Conservation (phyloP, 768 basidiomycete genomes). For the Russula dissimulans region DNA sequence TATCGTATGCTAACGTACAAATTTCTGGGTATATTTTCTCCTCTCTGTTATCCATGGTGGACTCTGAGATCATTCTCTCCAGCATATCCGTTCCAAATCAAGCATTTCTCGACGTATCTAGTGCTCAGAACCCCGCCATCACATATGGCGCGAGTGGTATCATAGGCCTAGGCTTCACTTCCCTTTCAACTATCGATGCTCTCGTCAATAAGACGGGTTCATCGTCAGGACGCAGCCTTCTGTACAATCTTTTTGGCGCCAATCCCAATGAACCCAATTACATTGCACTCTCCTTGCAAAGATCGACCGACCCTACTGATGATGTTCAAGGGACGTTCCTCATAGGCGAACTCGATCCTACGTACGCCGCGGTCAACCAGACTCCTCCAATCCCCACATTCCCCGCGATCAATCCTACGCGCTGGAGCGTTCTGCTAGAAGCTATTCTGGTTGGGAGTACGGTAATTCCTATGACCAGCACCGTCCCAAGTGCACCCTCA, state of each 20-base stretch:
- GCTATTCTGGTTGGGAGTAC: conserved; percentile 53
- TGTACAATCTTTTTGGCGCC: conserved; percentile 66
- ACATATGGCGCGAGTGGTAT: conserved; percentile 65
- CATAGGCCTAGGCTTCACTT: conserved; percentile 68
- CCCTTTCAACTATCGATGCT: conserved; percentile 63
- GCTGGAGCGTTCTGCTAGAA: conserved; percentile 75
- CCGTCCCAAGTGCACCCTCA: conserved; percentile 47
- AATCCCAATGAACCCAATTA: conserved; percentile 70
- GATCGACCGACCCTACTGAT: conserved; percentile 42
- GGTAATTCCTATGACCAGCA: conserved; percentile 43
- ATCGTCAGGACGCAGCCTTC: conserved; percentile 54
- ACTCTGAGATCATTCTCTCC: not conserved
- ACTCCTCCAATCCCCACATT: conserved; percentile 60
- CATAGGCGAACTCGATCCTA: conserved; percentile 62
- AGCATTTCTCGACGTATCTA: conserved; percentile 57
- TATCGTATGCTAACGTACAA: conserved; percentile 51
- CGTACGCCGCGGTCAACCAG: conserved; percentile 50
- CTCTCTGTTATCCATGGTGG: not conserved
- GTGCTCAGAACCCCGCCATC: conserved; percentile 63
- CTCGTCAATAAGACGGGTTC: conserved; percentile 48
- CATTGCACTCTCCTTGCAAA: conserved; percentile 66
- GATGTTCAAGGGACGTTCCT: conserved; percentile 61
- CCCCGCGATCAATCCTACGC: conserved; percentile 50
- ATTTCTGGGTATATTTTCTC: conserved; percentile 55
- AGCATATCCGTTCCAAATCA: conserved; percentile 61